phyloP scores from a whole-genome alignment of 2,329 filamentous ascomycete species.

The Phaeosphaeriaceae sp. region DNA sequence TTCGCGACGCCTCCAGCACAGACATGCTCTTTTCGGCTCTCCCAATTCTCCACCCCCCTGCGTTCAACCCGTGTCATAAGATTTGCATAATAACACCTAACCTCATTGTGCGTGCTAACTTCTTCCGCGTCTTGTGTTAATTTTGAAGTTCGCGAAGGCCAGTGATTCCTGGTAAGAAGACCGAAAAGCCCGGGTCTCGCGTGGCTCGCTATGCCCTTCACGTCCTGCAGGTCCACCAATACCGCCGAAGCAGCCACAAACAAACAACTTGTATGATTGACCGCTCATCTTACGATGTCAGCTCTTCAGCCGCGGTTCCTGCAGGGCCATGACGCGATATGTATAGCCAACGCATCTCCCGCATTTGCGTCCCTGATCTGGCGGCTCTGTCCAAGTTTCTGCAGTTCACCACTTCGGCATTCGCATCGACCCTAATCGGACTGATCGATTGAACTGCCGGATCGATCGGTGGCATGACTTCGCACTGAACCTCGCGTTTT shows the following conservation, averaged over 20 bases:
- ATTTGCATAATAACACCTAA: constrained; percentile 2
- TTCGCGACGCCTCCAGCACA: not conserved
- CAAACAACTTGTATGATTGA: not conserved
- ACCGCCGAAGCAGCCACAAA: constrained; percentile 5
- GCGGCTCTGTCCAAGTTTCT: constrained; percentile 10
- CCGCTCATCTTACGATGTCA: constrained; percentile 19
- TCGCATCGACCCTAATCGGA: constrained; percentile 7
- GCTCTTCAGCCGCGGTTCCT: constrained; percentile 18
- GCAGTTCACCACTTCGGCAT: constrained; percentile 15
- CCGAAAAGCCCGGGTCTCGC: not conserved
- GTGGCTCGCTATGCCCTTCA: not conserved
- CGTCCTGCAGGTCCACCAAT: constrained; percentile 5
- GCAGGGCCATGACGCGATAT: constrained; percentile 25
- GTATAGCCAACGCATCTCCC: constrained; percentile 26
- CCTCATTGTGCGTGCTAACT: not conserved
- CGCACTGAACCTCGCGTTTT: constrained; percentile 8
- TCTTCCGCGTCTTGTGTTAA: not conserved
- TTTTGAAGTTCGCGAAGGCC: not conserved
- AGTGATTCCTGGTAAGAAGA: not conserved
- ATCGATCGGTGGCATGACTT: constrained; percentile 11
- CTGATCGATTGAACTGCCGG: constrained; percentile 6
- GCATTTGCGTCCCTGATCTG: constrained; percentile 12
- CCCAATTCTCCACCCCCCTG: constrained; percentile 15
- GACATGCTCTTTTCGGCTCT: constrained; percentile 4
- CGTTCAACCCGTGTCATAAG: constrained; percentile 9